These are phyloP conservation scores for Camillea tinctor DNA, from an alignment of 2,329 filamentous ascomycete species.

Conservation along the genomic window DNA sequence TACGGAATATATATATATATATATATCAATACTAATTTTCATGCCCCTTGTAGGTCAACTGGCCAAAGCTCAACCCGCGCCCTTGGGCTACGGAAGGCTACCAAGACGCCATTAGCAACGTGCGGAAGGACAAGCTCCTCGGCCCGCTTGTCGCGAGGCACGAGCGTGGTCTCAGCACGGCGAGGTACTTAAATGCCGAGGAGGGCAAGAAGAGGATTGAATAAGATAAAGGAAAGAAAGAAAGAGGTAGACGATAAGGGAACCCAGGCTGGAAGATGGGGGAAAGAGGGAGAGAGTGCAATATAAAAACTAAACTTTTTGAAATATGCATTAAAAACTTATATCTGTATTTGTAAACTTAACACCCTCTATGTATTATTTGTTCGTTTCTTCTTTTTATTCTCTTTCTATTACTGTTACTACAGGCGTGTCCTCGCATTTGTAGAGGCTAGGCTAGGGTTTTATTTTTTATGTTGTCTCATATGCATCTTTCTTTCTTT, in stretches of 20 bases:
- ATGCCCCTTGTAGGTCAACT: conserved; percentile 76
- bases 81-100: conserved; percentile 85
- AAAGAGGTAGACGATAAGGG: background rate
- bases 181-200: conserved; percentile 79
- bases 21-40: too few species aligned
- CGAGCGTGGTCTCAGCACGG: conserved; percentile 80
- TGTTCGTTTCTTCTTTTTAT: too few species aligned
- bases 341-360: too few species aligned
- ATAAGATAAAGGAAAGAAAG: conserved; percentile 33
- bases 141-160: conserved; percentile 72
- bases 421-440: too few species aligned
- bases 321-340: too few species aligned
- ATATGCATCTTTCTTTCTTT: too few species aligned
- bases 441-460: too few species aligned
- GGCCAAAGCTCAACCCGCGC: conserved; percentile 92
- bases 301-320: too few species aligned
- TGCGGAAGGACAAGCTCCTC: conserved; percentile 77
- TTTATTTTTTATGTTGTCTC: too few species aligned
- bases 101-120: conserved; percentile 79
- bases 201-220: conserved; percentile 99
- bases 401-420: too few species aligned
- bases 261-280: background rate
- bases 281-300: background rate
- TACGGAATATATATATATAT: too few species aligned
- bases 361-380: too few species aligned